A percentile compares a stretch with the other conserved stretches of the same genome.
Evolutionary conservation across 2,329 filamentous ascomycete species (phyloP).

Genomic region (Penicillium sp.): DNA sequence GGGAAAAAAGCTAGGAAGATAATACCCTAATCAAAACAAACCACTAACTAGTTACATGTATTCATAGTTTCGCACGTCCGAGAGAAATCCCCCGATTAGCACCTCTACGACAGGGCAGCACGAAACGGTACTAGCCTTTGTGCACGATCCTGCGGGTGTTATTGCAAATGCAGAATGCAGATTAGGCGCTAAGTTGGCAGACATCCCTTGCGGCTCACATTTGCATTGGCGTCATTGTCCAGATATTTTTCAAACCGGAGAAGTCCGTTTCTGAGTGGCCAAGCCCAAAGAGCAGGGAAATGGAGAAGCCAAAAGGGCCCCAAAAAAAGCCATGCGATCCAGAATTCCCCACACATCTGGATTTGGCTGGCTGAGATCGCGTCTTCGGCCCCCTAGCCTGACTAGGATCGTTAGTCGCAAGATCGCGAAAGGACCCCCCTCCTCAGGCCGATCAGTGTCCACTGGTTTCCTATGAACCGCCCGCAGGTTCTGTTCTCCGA

Average conservation of each 20-base stretch:
- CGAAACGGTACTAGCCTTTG: conserved; percentile 2
- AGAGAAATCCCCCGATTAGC: conserved; percentile 8
- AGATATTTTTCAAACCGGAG: conserved; percentile 19
- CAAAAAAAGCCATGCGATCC: conserved; percentile 20
- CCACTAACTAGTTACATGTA: not conserved
- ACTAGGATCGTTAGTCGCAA: conserved; percentile 19
- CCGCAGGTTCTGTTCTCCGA: conserved; percentile 3
- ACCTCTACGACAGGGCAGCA: not conserved
- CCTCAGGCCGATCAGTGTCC: conserved; percentile 26
- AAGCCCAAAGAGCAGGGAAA: conserved; percentile 13
- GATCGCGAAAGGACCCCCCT: conserved; percentile 18
- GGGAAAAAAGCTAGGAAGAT: not conserved
- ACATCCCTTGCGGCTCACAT: conserved; percentile 30
- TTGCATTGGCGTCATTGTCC: conserved; percentile 18
- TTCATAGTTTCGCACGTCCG: not conserved
- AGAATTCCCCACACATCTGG: conserved; percentile 26
- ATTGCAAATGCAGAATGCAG: conserved; percentile 12
- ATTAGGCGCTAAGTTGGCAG: conserved; percentile 9
- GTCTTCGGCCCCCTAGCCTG: conserved; percentile 18
- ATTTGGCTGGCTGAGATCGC: conserved; percentile 26
- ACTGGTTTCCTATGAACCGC: conserved; percentile 21
- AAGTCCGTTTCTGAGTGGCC: conserved; percentile 17
- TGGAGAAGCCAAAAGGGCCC: not conserved
- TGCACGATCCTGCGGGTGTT: conserved; percentile 16
- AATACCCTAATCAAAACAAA: not conserved